Percentiles rank a stretch among this genome's conserved stretches.
Evolutionary conservation across 129 eudicot species (phyloP).

Genomic region (Chrysanthemum lavandulifolium): DNA sequence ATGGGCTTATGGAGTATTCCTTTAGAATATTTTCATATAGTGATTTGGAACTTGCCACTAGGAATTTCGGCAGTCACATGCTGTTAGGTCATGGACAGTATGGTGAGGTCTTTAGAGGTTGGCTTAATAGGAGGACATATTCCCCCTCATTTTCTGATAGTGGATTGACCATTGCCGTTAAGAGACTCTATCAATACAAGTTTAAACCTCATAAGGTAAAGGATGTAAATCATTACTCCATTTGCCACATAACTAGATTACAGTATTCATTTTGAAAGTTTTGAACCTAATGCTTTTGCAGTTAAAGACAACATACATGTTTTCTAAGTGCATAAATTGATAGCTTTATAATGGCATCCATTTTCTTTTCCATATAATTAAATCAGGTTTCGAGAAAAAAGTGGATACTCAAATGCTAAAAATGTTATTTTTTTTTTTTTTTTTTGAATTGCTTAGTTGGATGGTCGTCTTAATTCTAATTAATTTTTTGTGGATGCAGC

Average conservation of each 20-base stretch:
- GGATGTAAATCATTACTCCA: slow-evolving; percentile 15
- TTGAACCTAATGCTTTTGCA: not conserved
- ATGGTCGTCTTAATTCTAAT: not conserved
- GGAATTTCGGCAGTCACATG: slow-evolving; percentile 24
- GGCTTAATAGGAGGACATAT: slow-evolving; percentile 30
- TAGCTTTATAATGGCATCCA: too few relatives aligned
- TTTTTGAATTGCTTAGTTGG: not conserved
- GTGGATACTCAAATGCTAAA: too few relatives aligned
- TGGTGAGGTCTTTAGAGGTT: slow-evolving; percentile 27
- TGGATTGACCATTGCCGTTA: slow-evolving; percentile 26
- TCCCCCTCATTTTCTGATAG: slow-evolving; percentile 11
- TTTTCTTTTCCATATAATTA: too few relatives aligned
- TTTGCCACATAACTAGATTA: not conserved
- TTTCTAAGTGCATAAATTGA: not conserved
- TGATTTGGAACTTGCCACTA: slow-evolving; percentile 25
- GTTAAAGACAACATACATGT: not conserved
- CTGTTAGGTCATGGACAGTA: slow-evolving; percentile 24
- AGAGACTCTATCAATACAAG: slow-evolving; percentile 21
- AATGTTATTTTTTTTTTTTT: too few relatives aligned
- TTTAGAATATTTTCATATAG: slow-evolving; percentile 16
- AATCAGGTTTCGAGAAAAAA: too few relatives aligned
- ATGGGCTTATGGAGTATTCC: not conserved
- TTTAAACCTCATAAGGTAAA: slow-evolving; percentile 14
- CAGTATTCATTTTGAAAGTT: not conserved
- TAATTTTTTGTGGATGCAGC: slow-evolving; percentile 17